A percentile compares a stretch with the other conserved stretches of the same genome.
These are phyloP conservation scores for Quercus cerris DNA, from an alignment of 306 rosid species.

Conservation along the genomic window DNA sequence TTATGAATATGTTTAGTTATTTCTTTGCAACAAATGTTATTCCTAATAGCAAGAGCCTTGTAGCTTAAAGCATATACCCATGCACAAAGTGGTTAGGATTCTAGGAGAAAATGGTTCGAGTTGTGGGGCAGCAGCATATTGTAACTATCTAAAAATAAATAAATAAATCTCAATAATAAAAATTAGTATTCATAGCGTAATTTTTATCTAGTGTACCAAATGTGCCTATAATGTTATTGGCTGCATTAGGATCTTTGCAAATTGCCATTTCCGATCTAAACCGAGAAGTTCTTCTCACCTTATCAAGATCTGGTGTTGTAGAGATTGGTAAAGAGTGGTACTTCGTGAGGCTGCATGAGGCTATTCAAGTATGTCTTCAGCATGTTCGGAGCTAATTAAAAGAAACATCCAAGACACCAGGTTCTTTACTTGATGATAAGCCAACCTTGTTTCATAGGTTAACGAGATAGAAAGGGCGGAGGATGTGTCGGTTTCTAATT, in stretches of 20 bases:
- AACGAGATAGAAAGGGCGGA: slow-evolving; percentile 43
- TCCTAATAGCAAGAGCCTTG: no score
- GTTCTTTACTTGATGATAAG: slow-evolving; percentile 29
- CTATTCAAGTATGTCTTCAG: slow-evolving; percentile 94
- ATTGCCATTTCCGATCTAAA: slow-evolving; percentile 89
- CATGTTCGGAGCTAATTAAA: slow-evolving; percentile 52
- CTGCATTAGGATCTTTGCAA: slow-evolving; percentile 37
- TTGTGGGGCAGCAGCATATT: no score
- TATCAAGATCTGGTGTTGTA: slow-evolving; percentile 67
- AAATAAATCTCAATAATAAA: no score
- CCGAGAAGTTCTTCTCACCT: slow-evolving; percentile 71
- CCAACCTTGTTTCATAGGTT: slow-evolving; percentile 42
- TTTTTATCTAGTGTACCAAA: no score
- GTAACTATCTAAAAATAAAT: no score
- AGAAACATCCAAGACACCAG: slow-evolving; percentile 24
- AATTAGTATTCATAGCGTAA: no score
- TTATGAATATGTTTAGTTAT: no score
- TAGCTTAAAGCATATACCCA: no score
- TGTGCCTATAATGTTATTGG: neutral
- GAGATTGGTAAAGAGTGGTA: slow-evolving; percentile 93
- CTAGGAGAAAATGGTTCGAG: no score
- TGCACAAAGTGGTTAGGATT: no score
- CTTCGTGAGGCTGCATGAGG: slow-evolving; percentile 95
- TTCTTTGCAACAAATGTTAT: no score
- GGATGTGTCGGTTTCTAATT: slow-evolving; percentile 35